Conservation (phyloP, 495 filamentous ascomycete species). For the Penicillium coffeae region DNA sequence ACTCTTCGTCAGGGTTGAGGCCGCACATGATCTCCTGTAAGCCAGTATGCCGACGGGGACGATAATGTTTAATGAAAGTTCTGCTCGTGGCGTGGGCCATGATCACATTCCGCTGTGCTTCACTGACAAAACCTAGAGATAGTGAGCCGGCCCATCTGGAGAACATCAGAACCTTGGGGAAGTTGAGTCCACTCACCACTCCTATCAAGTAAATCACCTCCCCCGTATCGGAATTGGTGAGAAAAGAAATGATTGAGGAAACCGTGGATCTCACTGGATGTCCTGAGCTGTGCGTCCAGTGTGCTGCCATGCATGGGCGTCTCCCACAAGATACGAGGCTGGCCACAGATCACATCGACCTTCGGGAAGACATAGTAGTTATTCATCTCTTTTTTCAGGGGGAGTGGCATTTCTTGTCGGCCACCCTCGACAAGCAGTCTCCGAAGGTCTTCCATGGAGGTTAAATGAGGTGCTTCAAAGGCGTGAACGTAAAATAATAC, state of each 20-base stretch:
- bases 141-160: not conserved
- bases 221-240: constrained; percentile 17
- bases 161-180: not conserved
- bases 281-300: constrained; percentile 18
- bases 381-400: constrained; percentile 10
- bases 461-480: constrained; percentile 10
- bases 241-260: constrained; percentile 19
- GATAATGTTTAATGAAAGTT: constrained; percentile 38
- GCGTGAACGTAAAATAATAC: constrained; percentile 15
- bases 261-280: constrained; percentile 23
- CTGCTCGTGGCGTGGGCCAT: constrained; percentile 27
- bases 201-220: constrained; percentile 21
- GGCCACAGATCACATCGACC: constrained; percentile 4
- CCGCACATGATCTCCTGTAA: constrained; percentile 28
- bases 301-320: constrained; percentile 11
- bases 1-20: constrained; percentile 20
- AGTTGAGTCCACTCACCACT: constrained; percentile 1
- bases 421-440: constrained; percentile 11
- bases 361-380: constrained; percentile 17
- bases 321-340: constrained; percentile 9
- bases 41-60: constrained; percentile 28
- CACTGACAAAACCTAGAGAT: constrained; percentile 19
- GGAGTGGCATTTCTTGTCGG: constrained; percentile 11
- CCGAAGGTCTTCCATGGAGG: constrained; percentile 14
- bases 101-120: constrained; percentile 38